Evolutionary conservation across 148 eudicot genomes (phyloP).

Genomic region (Chenopodium album): DNA sequence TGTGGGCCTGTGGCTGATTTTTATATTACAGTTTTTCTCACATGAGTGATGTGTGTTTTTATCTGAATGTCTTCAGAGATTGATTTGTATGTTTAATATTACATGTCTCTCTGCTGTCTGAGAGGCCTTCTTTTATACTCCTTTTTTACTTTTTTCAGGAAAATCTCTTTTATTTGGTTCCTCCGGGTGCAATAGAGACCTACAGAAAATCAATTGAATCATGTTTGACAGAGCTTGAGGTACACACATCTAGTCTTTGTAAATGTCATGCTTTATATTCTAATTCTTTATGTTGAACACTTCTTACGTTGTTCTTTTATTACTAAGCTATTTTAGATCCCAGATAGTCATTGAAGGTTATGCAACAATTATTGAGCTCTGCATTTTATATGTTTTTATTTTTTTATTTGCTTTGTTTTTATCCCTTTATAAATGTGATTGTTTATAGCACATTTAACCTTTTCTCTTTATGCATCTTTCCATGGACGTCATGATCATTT

Average conservation of each 20-base stretch:
- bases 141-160: slow-evolving; percentile 46
- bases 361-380: neutral
- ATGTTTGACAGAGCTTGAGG: slow-evolving; percentile 60
- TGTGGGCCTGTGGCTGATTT: neutral
- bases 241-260: slow-evolving; percentile 22
- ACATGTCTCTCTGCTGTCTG: neutral
- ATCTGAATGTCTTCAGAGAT: neutral
- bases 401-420: neutral
- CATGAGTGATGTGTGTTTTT: neutral
- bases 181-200: slow-evolving; percentile 70
- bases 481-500: slow-evolving; percentile 23
- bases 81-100: neutral
- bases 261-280: neutral
- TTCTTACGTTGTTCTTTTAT: neutral
- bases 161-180: slow-evolving; percentile 68
- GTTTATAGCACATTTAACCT: neutral
- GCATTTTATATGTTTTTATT: neutral
- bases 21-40: neutral
- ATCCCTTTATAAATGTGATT: neutral
- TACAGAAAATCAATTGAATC: slow-evolving; percentile 73
- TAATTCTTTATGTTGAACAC: neutral
- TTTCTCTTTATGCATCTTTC: neutral
- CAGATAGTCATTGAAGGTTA: neutral
- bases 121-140: neutral
- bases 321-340: neutral